Evolutionary conservation across 257 asterid genomes (phyloP).

Genomic region (Catharanthus roseus): DNA sequence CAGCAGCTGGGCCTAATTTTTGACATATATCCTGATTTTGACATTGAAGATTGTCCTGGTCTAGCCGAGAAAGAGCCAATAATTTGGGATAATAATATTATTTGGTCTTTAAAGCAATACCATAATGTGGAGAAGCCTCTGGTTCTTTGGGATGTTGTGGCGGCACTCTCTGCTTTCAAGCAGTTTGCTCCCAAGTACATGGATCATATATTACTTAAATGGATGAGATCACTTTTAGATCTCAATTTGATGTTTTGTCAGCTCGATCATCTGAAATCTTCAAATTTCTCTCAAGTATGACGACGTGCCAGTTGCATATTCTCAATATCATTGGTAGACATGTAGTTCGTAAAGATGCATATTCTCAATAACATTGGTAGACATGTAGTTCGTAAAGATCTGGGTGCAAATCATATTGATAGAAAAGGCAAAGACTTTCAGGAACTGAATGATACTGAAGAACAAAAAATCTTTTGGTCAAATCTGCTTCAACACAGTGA

Average conservation of each 20-base stretch:
- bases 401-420: slow-evolving; percentile 21
- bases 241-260: slow-evolving; percentile 30
- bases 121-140: slow-evolving; percentile 45
- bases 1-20: slow-evolving; percentile 58
- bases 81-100: slow-evolving; percentile 58
- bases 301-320: slow-evolving; percentile 70
- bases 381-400: slow-evolving; percentile 49
- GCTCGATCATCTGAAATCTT: slow-evolving; percentile 33
- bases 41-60: slow-evolving; percentile 42
- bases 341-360: slow-evolving; percentile 68
- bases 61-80: slow-evolving; percentile 51
- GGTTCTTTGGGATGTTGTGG: slow-evolving; percentile 68
- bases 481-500: slow-evolving; percentile 53
- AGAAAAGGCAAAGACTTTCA: slow-evolving; percentile 24
- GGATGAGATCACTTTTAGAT: slow-evolving; percentile 54
- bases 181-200: slow-evolving; percentile 46
- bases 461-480: slow-evolving; percentile 44
- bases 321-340: slow-evolving; percentile 60
- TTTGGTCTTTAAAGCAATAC: slow-evolving; percentile 58
- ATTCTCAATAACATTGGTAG: slow-evolving; percentile 59
- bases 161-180: slow-evolving; percentile 66
- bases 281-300: slow-evolving; percentile 36
- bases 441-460: slow-evolving; percentile 28
- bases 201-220: slow-evolving; percentile 47
- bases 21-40: slow-evolving; percentile 28